Base-by-base conservation (phyloP, 163 green algal species). In the Prototheca stagnorum region DNA sequence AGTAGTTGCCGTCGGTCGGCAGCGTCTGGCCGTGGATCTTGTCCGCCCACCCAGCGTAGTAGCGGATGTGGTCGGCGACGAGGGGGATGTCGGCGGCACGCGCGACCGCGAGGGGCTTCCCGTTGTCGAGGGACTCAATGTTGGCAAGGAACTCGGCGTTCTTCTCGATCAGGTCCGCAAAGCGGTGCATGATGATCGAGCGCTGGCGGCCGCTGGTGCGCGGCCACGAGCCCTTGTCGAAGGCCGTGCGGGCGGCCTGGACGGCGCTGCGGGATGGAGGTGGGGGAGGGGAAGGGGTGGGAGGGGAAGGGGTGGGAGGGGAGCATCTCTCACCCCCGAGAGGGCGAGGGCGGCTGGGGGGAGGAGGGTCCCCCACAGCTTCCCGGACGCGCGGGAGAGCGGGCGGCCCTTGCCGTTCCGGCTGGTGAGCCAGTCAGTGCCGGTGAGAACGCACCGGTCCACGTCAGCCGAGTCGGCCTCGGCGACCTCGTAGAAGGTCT, bases 151-250 rank as follows among this genome's bases (percentile, higher is more conserved):
- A 71, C 27, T 83, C 66, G 1, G 23, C 31, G 45, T 75, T 46
- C 20, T 64, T 35, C 68, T 85, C 74, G 46, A 85, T 69, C 8
- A 80, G 54, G 36, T 80, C 66, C 2, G 74, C 74, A 47, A 84
- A 54, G 35, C 67, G 66, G 54, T 68, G 64, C 45, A 85, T 47
- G 39, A 82, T 48, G 19, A 54, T 50, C 1, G 61, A 64, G 8
- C 76, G 61, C 50, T 74, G 59, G 16, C 29, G n/a, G 12, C 45
- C 67, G 0, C 35, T 54, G 58, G 72, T 76, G 35, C 67, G 54
- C 0, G 67, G 67, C 67, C 67, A 76, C 21, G 62, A 59, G 6
- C 67, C 67, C 12, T 70, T 22, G 42, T 74, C 65, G 26, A 65
- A 76, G 0, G 67, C 67, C 58, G 66, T 51, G 35, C 17, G 29